Conservation (phyloP, 805 yeast genomes). For the Candida jianshihensis region DNA sequence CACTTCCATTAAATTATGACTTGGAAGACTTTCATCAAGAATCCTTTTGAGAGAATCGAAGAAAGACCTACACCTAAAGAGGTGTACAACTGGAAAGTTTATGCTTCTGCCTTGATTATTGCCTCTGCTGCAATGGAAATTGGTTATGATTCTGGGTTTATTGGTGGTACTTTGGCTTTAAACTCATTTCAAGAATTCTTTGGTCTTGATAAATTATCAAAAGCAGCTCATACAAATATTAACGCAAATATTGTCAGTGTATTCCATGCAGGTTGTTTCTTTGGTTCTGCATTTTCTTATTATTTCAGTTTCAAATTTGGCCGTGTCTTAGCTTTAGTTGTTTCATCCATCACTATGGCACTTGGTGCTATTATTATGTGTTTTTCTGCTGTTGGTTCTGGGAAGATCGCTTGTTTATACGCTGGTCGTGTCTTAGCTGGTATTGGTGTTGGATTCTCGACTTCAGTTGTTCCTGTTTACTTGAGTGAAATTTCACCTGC, state of each 20-base stretch:
- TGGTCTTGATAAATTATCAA: conserved; percentile 28
- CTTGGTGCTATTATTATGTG: conserved; percentile 39
- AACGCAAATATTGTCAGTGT: conserved; percentile 39
- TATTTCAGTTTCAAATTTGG: conserved; percentile 37
- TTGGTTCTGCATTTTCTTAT: conserved; percentile 37
- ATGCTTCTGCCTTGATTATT: conserved; percentile 36
- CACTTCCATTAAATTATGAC: no score
- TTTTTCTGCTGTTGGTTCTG: conserved; percentile 18
- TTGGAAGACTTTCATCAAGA: background rate
- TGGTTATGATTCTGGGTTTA: conserved; percentile 49
- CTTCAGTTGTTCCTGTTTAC: conserved; percentile 44
- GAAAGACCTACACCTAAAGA: conserved; percentile 28
- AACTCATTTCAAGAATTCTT: conserved; percentile 37
- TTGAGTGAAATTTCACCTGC: conserved; percentile 42
- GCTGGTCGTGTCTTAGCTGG: conserved; percentile 46
- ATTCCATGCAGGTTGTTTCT: conserved; percentile 47
- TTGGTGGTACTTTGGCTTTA: conserved; percentile 41
- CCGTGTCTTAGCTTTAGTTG: conserved; percentile 30
- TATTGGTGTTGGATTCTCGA: conserved; percentile 45
- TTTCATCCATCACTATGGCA: conserved; percentile 34
- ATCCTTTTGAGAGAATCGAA: conserved; percentile 9
- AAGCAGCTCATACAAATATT: conserved; percentile 21
- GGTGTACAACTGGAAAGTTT: conserved; percentile 37
- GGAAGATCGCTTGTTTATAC: conserved; percentile 34
- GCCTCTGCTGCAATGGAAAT: conserved; percentile 42